These are phyloP conservation scores for Phytophthora syringae DNA, from an alignment of 352 stramenopile genomes.

Conservation along the genomic window DNA sequence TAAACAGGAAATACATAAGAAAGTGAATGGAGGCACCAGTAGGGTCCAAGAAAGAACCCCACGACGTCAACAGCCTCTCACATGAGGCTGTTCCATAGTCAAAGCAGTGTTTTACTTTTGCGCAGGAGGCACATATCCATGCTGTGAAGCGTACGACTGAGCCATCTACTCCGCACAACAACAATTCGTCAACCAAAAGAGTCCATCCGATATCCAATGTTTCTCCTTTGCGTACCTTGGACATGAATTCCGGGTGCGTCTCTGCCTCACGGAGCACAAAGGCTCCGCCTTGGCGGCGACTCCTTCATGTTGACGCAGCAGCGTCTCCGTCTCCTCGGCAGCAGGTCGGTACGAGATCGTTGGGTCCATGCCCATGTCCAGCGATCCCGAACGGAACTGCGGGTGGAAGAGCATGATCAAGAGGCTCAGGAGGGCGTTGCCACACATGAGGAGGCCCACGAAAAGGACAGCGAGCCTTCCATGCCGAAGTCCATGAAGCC, in stretches of 20 bases:
- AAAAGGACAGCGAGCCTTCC: slow-evolving; percentile 71
- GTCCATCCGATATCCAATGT: neutral
- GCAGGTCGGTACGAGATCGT: slow-evolving; percentile 71
- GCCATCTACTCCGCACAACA: slow-evolving; percentile 40
- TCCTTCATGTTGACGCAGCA: slow-evolving; percentile 70
- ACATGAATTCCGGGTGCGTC: slow-evolving; percentile 75
- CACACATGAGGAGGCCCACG: slow-evolving; percentile 81
- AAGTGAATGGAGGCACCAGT: slow-evolving; percentile 8
- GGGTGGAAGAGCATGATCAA: slow-evolving; percentile 86
- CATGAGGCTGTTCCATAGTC: neutral
- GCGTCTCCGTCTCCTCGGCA: slow-evolving; percentile 67
- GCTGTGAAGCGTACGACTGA: slow-evolving; percentile 49
- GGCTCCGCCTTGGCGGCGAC: slow-evolving; percentile 65
- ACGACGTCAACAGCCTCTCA: neutral
- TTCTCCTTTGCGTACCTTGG: slow-evolving; percentile 45
- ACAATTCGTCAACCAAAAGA: slow-evolving; percentile 7
- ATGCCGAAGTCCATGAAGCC: slow-evolving; percentile 92
- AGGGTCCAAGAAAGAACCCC: neutral
- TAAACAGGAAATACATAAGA: slow-evolving; percentile 36
- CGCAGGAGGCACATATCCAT: slow-evolving; percentile 54
- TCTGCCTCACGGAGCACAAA: slow-evolving; percentile 76
- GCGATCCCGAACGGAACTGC: slow-evolving; percentile 80
- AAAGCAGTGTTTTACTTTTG: slow-evolving; percentile 26
- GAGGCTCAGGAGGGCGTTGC: slow-evolving; percentile 76
- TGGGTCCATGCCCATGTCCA: slow-evolving; percentile 80